Conservation (phyloP, 345 rosid genomes). For the Cardiospermum halicacabum region DNA sequence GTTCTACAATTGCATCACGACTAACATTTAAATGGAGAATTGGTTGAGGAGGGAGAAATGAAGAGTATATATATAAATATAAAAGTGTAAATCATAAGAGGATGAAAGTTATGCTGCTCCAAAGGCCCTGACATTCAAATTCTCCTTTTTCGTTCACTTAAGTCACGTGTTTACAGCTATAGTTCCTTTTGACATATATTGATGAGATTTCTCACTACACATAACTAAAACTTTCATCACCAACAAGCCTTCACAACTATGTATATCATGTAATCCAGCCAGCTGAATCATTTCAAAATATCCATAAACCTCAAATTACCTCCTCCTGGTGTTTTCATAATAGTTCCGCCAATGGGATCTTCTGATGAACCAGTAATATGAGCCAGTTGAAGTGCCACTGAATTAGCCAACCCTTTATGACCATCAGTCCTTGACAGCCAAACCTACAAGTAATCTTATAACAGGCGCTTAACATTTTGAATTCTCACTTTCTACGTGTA, state of each 20-base stretch:
- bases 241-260: neutral
- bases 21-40: too few species aligned
- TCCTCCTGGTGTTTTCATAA: conserved; percentile 49
- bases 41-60: too few species aligned
- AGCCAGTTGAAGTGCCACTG: conserved; percentile 61
- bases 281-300: conserved; percentile 5
- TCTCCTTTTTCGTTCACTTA: conserved; percentile 4
- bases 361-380: conserved; percentile 49
- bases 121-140: neutral
- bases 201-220: neutral
- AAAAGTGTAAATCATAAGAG: neutral
- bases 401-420: conserved; percentile 90
- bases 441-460: conserved; percentile 40
- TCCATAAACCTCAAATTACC: conserved; percentile 35
- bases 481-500: neutral
- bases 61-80: too few species aligned
- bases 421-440: conserved; percentile 90
- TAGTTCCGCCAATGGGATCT: conserved; percentile 75
- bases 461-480: neutral
- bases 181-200: neutral
- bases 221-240: neutral
- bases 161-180: neutral
- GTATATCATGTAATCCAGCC: neutral
- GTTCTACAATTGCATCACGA: too few species aligned
- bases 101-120: neutral